Evolutionary conservation across 176 grass and related monocot species (phyloP).

Genomic region (Saccharum officinarum): DNA sequence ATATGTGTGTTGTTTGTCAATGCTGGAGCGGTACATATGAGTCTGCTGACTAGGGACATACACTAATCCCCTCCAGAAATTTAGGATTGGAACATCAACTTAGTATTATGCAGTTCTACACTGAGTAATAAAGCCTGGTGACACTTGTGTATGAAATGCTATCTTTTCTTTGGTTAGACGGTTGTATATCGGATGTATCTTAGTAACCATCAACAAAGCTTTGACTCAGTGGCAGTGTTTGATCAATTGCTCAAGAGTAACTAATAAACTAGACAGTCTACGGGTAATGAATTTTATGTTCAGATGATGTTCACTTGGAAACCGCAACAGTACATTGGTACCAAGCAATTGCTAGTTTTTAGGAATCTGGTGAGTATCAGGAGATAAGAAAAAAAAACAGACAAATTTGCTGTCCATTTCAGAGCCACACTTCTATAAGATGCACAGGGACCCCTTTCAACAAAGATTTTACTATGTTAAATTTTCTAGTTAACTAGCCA

Average conservation of each 20-base stretch:
- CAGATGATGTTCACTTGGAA: background rate
- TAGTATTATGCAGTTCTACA: background rate
- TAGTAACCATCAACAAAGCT: background rate
- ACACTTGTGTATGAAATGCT: background rate
- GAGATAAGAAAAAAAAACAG: background rate
- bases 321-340: background rate
- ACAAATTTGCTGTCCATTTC: background rate
- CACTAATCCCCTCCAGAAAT: background rate
- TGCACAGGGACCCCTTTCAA: background rate
- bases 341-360: background rate
- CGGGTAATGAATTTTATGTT: background rate
- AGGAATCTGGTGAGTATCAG: background rate
- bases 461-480: background rate
- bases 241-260: background rate
- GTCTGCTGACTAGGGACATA: background rate
- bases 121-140: background rate
- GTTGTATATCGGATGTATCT: background rate
- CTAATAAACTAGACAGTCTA: background rate
- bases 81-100: background rate
- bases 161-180: background rate
- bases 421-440: background rate
- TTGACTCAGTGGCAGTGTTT: background rate
- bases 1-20: conserved; percentile 1
- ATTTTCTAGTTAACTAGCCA: background rate
- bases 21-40: background rate